Conservation (phyloP, 768 basidiomycete genomes). For the Trametes punicea region DNA sequence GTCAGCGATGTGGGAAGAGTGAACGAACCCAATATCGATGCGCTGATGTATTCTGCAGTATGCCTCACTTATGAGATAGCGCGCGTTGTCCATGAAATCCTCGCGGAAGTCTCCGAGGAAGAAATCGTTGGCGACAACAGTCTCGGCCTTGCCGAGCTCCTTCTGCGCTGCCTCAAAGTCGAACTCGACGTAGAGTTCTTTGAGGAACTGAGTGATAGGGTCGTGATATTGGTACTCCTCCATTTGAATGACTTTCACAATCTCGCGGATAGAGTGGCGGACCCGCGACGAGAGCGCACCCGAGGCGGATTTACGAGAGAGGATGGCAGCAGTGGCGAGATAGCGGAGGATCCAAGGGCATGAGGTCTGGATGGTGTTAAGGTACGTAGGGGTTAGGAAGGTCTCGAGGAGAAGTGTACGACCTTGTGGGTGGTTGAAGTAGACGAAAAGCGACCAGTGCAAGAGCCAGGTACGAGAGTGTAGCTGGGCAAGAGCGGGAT, state of each 20-base stretch:
- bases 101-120: constrained; percentile 89
- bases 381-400: constrained; percentile 94
- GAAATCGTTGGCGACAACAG: constrained; percentile 87
- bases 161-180: constrained; percentile 94
- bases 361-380: constrained; percentile 97
- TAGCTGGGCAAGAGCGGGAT: constrained; percentile 79
- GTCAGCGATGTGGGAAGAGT: neutral
- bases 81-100: constrained; percentile 94
- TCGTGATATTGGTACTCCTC: constrained; percentile 97
- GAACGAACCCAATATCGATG: constrained; percentile 75
- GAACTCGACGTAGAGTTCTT: constrained; percentile 91
- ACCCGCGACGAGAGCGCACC: constrained; percentile 65
- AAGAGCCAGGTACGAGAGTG: constrained; percentile 95
- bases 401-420: constrained; percentile 91
- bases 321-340: constrained; percentile 88
- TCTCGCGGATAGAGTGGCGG: constrained; percentile 83
- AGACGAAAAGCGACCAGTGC: constrained; percentile 98
- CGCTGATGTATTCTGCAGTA: constrained; percentile 96
- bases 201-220: constrained; percentile 89
- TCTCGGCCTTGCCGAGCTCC: constrained; percentile 72
- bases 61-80: constrained; percentile 94
- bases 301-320: constrained; percentile 76
- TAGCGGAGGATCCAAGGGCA: constrained; percentile 95
- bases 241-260: constrained; percentile 90
- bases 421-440: constrained; percentile 94